Evolutionary conservation across 2,329 filamentous ascomycete species (phyloP).

Genomic region (Neonectria ditissima): DNA sequence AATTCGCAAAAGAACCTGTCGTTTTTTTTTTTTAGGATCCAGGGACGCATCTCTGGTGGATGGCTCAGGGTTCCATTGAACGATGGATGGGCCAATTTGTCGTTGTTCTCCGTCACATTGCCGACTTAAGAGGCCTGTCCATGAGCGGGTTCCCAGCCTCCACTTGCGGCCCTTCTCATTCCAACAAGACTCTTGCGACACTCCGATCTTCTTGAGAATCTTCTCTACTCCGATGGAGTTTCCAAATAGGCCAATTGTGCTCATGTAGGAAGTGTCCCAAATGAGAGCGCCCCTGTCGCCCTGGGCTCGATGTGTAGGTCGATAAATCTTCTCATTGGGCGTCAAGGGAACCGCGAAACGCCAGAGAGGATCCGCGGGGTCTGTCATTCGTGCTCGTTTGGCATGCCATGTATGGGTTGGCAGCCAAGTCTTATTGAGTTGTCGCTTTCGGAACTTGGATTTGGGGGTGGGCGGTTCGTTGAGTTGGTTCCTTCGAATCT

Average conservation of each 20-base stretch:
- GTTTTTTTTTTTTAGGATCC: slow-evolving; percentile 42
- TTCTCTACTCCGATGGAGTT: slow-evolving; percentile 70
- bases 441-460: slow-evolving; percentile 84
- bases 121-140: slow-evolving; percentile 63
- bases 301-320: slow-evolving; percentile 85
- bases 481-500: slow-evolving; percentile 76
- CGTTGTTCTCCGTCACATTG: slow-evolving; percentile 64
- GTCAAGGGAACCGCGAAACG: slow-evolving; percentile 87
- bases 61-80: slow-evolving; percentile 77
- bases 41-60: slow-evolving; percentile 42
- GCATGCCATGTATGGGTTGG: slow-evolving; percentile 95
- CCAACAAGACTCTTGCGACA: slow-evolving; percentile 72
- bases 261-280: slow-evolving; percentile 96
- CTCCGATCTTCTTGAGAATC: slow-evolving; percentile 74
- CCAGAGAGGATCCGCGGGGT: slow-evolving; percentile 84
- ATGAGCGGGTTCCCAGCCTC: slow-evolving; percentile 66
- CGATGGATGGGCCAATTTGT: slow-evolving; percentile 77
- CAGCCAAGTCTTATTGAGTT: slow-evolving; percentile 90
- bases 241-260: slow-evolving; percentile 84
- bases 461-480: slow-evolving; percentile 68
- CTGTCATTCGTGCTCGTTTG: slow-evolving; percentile 90
- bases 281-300: slow-evolving; percentile 81
- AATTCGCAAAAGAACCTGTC: slow-evolving; percentile 75
- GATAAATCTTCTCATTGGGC: slow-evolving; percentile 89
- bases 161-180: slow-evolving; percentile 75